Conservation (phyloP, 2,329 filamentous ascomycete species). For the Penicillium oxalicum region DNA sequence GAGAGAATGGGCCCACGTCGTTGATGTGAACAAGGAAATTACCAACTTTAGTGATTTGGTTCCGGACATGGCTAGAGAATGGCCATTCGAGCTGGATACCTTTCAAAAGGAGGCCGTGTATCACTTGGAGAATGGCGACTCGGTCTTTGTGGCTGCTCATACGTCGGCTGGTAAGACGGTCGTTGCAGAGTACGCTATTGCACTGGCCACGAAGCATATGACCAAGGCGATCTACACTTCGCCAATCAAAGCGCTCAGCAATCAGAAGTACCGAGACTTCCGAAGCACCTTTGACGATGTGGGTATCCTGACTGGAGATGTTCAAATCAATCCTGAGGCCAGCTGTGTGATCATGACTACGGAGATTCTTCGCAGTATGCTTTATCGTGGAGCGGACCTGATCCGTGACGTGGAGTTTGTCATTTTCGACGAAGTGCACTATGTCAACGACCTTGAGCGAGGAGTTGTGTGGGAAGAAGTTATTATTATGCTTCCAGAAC, state of each 20-base stretch:
- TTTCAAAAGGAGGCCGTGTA: conserved; percentile 99
- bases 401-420: conserved; percentile 98
- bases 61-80: conserved; percentile 90
- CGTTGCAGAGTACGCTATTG: conserved; percentile 96
- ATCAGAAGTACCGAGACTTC: conserved; percentile 98
- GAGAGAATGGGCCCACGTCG: conserved; percentile 96
- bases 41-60: conserved; percentile 91
- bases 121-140: conserved; percentile 92
- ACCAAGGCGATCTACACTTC: conserved; percentile 99
- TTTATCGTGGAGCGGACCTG: conserved; percentile 90
- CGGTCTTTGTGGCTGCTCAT: conserved; percentile 94
- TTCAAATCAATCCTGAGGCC: conserved; percentile 94
- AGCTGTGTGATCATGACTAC: conserved; percentile 99
- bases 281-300: conserved; percentile 87
- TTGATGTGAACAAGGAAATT: conserved; percentile 88
- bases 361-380: conserved; percentile 95
- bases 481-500: conserved; percentile 97
- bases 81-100: conserved; percentile 94
- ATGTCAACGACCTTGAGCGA: conserved; percentile 92
- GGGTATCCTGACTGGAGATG: conserved; percentile 92
- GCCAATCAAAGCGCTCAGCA: conserved; percentile 95
- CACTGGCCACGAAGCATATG: conserved; percentile 95
- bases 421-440: conserved; percentile 98
- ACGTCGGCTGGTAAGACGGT: conserved; percentile 98
- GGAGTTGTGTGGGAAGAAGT: conserved; percentile 99